Base-by-base conservation (phyloP, 768 basidiomycete species). In the Pseudohyphozyma bogoriensis region DNA sequence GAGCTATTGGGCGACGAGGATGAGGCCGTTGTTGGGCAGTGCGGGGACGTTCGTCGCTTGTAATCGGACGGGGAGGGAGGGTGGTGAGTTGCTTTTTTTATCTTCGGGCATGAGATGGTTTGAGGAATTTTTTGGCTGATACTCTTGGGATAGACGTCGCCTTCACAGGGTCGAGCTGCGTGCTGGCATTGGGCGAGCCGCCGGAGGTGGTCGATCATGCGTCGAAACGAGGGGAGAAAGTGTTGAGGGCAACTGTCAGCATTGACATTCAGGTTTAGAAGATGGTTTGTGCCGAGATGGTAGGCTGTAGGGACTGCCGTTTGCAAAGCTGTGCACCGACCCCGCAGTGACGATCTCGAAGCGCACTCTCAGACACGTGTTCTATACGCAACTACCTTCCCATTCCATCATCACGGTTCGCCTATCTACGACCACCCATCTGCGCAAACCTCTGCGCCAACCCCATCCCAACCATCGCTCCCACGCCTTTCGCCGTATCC, bases 131-230 rank as follows among this genome's bases (percentile, higher is more conserved):
- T 6, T 1, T 10, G 16, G 13, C 50, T 42, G 16, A 40, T 20
- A 6, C 37, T 33, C 6, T 1, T 10, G 1, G 32, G 10, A 32
- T 49, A 65, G 63, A 60, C 3, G 58, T 55, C 1, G 46, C 52
- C 7, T 70, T 70, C 39, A 68, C 69, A 8, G 69, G 69, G 1
- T 63, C 63, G 5, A 67, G 65, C 40, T 67, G 65, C 33, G 52
- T 52, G 3, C 39, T 67, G 11, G 12, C 44, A 32, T 55, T 70
- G 4, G 57, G 37, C 8, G 50, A 63, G 7, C n/a, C 37, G 28
- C 65, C 67, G 1, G 42, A 35, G 0, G 63, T 68, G 5, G 7
- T 61, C 15, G 63, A 29, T 3, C 57, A 55, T 36, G 67, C 69
- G 16, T 49, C 60, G 29, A 64, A 67, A 51, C 55, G 52, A 20